Evolutionary conservation across 306 rosid species (phyloP).

Genomic region (Lathyrus aphaca): DNA sequence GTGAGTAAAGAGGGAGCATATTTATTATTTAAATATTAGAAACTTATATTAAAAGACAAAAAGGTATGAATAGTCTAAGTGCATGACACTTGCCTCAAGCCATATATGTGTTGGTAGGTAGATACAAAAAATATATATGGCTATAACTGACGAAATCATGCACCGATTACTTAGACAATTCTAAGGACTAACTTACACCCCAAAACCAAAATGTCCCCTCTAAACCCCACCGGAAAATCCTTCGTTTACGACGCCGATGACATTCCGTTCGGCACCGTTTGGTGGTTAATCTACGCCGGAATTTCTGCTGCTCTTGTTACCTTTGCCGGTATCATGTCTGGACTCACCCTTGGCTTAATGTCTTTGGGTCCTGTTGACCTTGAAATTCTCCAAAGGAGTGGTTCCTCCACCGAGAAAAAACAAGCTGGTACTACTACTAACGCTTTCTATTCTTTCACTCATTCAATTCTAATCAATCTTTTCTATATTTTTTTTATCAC

Average conservation of each 20-base stretch:
- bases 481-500: slow-evolving; percentile 22
- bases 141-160: neutral
- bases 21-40: no score
- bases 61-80: no score
- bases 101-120: neutral
- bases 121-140: neutral
- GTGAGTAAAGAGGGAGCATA: no score
- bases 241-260: slow-evolving; percentile 59
- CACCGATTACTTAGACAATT: neutral
- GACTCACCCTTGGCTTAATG: slow-evolving; percentile 87
- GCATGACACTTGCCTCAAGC: no score
- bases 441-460: no score
- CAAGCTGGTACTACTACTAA: slow-evolving; percentile 62
- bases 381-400: slow-evolving; percentile 79
- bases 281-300: slow-evolving; percentile 80
- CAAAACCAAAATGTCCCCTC: neutral
- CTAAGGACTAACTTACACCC: neutral
- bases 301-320: slow-evolving; percentile 54
- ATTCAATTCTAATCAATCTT: neutral
- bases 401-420: slow-evolving; percentile 63
- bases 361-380: slow-evolving; percentile 77
- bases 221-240: neutral
- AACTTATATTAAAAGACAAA: no score
- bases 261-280: slow-evolving; percentile 56
- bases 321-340: slow-evolving; percentile 96